Base-by-base conservation (phyloP, 2,329 filamentous ascomycete species). In the Thielaviopsis euricoi region DNA sequence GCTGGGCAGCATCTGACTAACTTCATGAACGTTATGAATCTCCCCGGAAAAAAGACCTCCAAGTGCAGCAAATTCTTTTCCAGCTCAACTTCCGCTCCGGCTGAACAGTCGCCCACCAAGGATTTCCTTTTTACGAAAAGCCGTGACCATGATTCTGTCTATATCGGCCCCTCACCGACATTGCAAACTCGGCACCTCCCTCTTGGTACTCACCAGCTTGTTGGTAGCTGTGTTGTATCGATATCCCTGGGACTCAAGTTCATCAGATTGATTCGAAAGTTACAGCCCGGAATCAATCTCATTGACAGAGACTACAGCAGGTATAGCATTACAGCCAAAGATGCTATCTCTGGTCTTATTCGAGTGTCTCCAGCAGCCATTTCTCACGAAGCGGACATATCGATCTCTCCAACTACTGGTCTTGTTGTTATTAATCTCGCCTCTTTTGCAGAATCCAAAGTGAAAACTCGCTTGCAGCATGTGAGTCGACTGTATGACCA, bases 341-440 rank as follows among this genome's bases (percentile, higher is more conserved):
- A 15, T 33, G 12, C 9, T 64, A 3, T 74, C 37, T 43, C 37
- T 5, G 37, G 37, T n/a, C 17, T 43, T 12, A 7, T 15, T 17
- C 37, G n/a, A n/a, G 37, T 7, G 2, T 43, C 37, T 5, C 37
- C 13, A 4, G n/a, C 72, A 0, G 62, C 70, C 0, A 67, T 77
- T 1, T 69, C 70, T 0, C 70, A 73, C 6, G 85, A 89, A 66
- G 84, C 87, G 2, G 89, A 95, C 64, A 69, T 95, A 2, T 78
- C 85, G 56, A 13, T 57, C 58, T 21, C 53, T 40, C 9, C 26
- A 54, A 15, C 43, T 15, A 13, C 78, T 0, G 89, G 86, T 0
- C 71, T 95, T 2, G 68, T 95, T 0, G 65, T 86, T 21, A 87
- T 87, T 0, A 86, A 22, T 13, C 25, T 55, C 26, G 3, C 40